A percentile compares a stretch with the other conserved stretches of the same genome.
Conservation (phyloP, 805 yeast genomes). For the Yarrowia porcina region DNA sequence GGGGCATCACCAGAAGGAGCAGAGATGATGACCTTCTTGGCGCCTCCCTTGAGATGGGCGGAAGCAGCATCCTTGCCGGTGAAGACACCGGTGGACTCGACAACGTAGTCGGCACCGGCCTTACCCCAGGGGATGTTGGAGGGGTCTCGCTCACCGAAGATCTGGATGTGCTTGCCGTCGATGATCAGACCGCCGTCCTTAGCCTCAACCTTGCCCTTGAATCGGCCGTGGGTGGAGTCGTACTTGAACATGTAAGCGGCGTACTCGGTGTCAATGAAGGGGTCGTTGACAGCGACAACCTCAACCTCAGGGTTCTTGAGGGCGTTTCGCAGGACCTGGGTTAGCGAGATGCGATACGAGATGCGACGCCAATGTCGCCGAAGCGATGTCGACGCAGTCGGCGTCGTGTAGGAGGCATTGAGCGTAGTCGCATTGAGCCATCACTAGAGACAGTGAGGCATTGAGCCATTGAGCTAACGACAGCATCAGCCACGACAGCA, state of each 20-base stretch:
- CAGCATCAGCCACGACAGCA: too few relatives aligned
- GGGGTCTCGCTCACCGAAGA: conserved; percentile 83
- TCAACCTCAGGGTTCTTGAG: conserved; percentile 68
- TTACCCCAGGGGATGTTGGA: conserved; percentile 84
- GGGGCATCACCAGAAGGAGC: conserved; percentile 95
- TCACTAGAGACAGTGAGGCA: too few relatives aligned
- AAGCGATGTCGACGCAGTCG: too few relatives aligned
- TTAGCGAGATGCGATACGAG: not conserved
- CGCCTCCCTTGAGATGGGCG: conserved; percentile 85
- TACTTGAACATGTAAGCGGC: conserved; percentile 95
- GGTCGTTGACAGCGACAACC: conserved; percentile 87
- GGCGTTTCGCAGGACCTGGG: conserved; percentile 65
- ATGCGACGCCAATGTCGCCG: too few relatives aligned
- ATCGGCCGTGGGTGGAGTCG: conserved; percentile 89
- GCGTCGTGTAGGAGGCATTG: too few relatives aligned
- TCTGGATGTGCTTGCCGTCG: conserved; percentile 63
- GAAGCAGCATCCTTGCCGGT: conserved; percentile 75
- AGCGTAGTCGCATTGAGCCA: too few relatives aligned
- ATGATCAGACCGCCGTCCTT: conserved; percentile 61
- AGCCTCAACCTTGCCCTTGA: conserved; percentile 56
- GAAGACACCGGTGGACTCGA: conserved; percentile 95
- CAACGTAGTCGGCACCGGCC: conserved; percentile 76
- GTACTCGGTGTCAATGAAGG: conserved; percentile 83
- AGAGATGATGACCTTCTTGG: conserved; percentile 91
- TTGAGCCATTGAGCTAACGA: too few relatives aligned